Conservation (phyloP, 805 yeast species). For the Starmerella kuoi region DNA sequence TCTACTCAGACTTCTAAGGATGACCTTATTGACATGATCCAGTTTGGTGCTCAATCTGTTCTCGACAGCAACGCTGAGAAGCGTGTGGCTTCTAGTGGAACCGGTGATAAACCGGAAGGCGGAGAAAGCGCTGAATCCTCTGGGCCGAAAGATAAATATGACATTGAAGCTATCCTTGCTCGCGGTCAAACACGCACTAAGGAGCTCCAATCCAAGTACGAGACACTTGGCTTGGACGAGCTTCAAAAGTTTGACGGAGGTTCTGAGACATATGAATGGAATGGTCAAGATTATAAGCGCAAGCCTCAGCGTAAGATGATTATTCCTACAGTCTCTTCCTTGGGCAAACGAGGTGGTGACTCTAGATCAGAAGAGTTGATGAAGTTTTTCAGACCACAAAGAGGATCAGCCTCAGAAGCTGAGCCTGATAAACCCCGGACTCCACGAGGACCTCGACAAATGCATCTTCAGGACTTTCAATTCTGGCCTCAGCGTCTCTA, state of each 20-base stretch:
- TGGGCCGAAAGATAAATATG: constrained; percentile 27
- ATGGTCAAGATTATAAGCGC: constrained; percentile 74
- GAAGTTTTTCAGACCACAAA: constrained; percentile 18
- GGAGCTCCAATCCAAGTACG: constrained; percentile 65
- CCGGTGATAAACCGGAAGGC: neutral
- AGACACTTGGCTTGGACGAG: constrained; percentile 82
- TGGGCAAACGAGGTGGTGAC: constrained; percentile 21
- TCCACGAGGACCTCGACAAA: constrained; percentile 76
- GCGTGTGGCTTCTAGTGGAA: neutral
- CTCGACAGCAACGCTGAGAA: constrained; percentile 40
- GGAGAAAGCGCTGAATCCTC: neutral
- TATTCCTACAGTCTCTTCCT: constrained; percentile 25
- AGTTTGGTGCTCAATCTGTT: constrained; percentile 87
- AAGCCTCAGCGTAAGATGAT: constrained; percentile 24
- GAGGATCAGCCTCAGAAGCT: constrained; percentile 2
- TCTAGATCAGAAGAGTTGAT: constrained; percentile 17
- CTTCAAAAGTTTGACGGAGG: constrained; percentile 72
- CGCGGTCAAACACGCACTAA: constrained; percentile 76
- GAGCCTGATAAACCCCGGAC: constrained; percentile 32
- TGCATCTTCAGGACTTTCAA: constrained; percentile 79
- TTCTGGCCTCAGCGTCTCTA: constrained; percentile 67
- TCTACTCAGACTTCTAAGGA: constrained; percentile 41
- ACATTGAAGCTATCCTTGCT: constrained; percentile 70
- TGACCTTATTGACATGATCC: constrained; percentile 88
- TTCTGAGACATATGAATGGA: constrained; percentile 93